These are phyloP conservation scores for Claviceps sorghi DNA, from an alignment of 2,329 filamentous ascomycete genomes.

Conservation along the genomic window DNA sequence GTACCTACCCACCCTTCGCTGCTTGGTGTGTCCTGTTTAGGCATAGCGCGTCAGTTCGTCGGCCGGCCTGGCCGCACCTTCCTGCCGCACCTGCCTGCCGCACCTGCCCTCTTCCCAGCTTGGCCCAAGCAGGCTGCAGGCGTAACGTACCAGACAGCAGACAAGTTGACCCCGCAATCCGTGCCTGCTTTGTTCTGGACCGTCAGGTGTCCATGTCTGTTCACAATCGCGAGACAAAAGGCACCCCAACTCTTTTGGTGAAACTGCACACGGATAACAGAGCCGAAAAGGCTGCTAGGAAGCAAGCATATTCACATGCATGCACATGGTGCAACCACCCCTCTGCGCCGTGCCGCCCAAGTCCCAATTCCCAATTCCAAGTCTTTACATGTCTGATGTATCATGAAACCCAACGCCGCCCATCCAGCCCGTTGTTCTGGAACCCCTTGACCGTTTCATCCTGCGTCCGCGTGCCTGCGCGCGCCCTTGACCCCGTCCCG, in stretches of 20 bases:
- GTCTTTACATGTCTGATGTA: background rate
- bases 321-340: background rate
- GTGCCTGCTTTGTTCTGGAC: too few species aligned
- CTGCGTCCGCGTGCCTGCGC: too few species aligned
- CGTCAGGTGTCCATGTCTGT: background rate
- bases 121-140: too few species aligned
- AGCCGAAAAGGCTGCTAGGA: background rate
- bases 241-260: background rate
- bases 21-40: too few species aligned
- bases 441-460: background rate
- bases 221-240: background rate
- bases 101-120: too few species aligned
- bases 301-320: background rate
- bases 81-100: too few species aligned
- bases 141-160: too few species aligned
- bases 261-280: background rate
- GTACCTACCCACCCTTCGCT: too few species aligned
- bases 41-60: background rate
- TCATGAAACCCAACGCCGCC: background rate
- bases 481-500: background rate
- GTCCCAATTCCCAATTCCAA: too few species aligned
- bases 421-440: background rate
- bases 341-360: background rate
- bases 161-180: too few species aligned
- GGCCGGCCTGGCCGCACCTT: too few species aligned